A percentile compares a stretch with the other conserved stretches of the same genome.
Evolutionary conservation across 2,329 filamentous ascomycete genomes (phyloP).

Genomic region (Sclerotinia spermophila): DNA sequence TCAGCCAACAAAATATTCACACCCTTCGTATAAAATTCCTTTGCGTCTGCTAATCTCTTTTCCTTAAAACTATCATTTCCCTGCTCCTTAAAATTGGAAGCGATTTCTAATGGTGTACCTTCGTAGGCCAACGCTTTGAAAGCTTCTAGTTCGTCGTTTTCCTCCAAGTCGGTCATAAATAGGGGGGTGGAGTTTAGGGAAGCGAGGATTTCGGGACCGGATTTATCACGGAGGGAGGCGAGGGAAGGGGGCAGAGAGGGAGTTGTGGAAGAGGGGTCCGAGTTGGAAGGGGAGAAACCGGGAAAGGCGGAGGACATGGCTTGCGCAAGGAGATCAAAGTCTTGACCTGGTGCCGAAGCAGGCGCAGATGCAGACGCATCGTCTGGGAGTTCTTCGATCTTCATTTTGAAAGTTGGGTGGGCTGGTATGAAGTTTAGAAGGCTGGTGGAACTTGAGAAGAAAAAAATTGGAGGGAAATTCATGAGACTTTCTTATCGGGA

Average conservation of each 20-base stretch:
- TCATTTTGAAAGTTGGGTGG: constrained; percentile 26
- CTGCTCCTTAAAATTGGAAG: constrained; percentile 79
- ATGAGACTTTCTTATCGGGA: constrained; percentile 11
- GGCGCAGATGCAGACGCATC: constrained; percentile 21
- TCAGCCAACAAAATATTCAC: constrained; percentile 66
- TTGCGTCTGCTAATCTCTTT: constrained; percentile 74
- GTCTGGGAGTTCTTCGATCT: constrained; percentile 32
- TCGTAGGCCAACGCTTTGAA: constrained; percentile 89
- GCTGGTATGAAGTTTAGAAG: background rate
- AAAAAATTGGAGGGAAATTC: constrained; percentile 21
- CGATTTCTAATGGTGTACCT: constrained; percentile 81
- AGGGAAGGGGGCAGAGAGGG: constrained; percentile 53
- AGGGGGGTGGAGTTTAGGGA: constrained; percentile 72
- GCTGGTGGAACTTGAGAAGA: background rate
- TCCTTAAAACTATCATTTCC: constrained; percentile 83
- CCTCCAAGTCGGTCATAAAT: constrained; percentile 93
- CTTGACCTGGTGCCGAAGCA: constrained; percentile 2
- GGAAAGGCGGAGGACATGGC: constrained; percentile 28
- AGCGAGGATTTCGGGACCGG: constrained; percentile 56
- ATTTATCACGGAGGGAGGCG: constrained; percentile 53
- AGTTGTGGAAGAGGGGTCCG: constrained; percentile 31
- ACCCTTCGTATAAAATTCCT: constrained; percentile 90
- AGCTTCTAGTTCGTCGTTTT: constrained; percentile 81
- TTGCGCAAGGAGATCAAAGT: constrained; percentile 32
- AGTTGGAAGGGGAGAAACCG: constrained; percentile 14